A percentile compares a stretch with the other conserved stretches of the same genome.
phyloP scores from a whole-genome alignment of 202 grass and related monocot genomes.

The Panicum virgatum region DNA sequence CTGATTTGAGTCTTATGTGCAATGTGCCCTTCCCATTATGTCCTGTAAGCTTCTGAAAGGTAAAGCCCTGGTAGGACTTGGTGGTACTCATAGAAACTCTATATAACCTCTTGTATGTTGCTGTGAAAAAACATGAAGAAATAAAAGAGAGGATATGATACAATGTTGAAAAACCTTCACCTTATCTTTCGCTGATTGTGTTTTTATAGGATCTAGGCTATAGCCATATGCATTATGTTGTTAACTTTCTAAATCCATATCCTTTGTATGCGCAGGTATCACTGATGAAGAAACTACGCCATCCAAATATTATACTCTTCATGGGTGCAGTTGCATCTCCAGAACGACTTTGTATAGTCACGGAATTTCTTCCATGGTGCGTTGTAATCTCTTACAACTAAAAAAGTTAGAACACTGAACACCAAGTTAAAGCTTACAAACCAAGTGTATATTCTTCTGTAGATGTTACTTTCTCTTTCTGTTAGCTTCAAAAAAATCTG shows the following conservation, averaged over 20 bases:
- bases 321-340: slow-evolving; percentile 85
- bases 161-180: not conserved
- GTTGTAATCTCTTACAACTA: slow-evolving; percentile 27
- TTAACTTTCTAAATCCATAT: not conserved
- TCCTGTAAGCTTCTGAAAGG: not conserved
- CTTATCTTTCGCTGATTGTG: not conserved
- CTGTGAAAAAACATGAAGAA: not conserved
- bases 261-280: slow-evolving; percentile 65
- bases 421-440: not conserved
- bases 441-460: not conserved
- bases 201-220: not conserved
- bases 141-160: not conserved
- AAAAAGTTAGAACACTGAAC: not conserved
- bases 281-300: slow-evolving; percentile 86
- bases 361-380: slow-evolving; percentile 85
- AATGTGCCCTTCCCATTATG: not conserved
- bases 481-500: not conserved
- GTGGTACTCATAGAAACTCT: too few species aligned
- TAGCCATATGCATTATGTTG: not conserved
- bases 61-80: not conserved
- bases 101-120: not conserved
- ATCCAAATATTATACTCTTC: slow-evolving; percentile 90
- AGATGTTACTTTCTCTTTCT: slow-evolving; percentile 5
- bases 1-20: not conserved
- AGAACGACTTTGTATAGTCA: slow-evolving; percentile 84